Evolutionary conservation across 2,329 filamentous ascomycete genomes (phyloP).

Genomic region (Nemania sp.): DNA sequence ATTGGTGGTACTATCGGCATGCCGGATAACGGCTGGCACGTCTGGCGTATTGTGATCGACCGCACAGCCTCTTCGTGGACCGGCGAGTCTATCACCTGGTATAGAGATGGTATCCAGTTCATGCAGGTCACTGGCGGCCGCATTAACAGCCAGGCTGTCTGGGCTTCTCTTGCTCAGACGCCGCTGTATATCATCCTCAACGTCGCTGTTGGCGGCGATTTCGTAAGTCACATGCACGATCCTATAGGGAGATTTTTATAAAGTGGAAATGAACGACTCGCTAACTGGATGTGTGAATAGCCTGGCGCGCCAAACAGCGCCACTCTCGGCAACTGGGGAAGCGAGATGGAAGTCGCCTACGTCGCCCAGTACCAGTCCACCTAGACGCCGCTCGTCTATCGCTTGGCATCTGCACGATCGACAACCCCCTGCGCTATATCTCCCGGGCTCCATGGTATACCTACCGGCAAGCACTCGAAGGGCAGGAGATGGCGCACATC

Average conservation of each 20-base stretch:
- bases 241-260: not conserved
- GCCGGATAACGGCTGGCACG: conserved; percentile 62
- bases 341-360: conserved; percentile 65
- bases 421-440: not conserved
- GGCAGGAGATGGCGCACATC: conserved; percentile 7
- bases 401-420: not conserved
- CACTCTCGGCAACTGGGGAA: conserved; percentile 61
- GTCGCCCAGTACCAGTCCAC: conserved; percentile 55
- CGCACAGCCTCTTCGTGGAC: conserved; percentile 58
- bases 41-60: conserved; percentile 62
- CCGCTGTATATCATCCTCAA: conserved; percentile 62
- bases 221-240: conserved; percentile 51
- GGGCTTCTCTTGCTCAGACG: conserved; percentile 58
- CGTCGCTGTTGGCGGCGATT: conserved; percentile 61
- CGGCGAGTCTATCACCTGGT: conserved; percentile 63
- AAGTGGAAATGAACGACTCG: not conserved
- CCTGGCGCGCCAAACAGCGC: conserved; percentile 61
- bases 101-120: conserved; percentile 59
- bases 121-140: conserved; percentile 57
- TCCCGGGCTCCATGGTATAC: not conserved
- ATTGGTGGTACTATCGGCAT: conserved; percentile 53
- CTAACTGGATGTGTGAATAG: conserved; percentile 47
- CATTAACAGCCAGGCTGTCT: conserved; percentile 57
- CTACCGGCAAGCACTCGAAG: not conserved
- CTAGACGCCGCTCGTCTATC: conserved; percentile 12